Percentiles rank a stretch among this genome's conserved stretches.
These are phyloP conservation scores for Blepharisma undulans DNA, from an alignment of 169 alveolate species.

Conservation along the genomic window DNA sequence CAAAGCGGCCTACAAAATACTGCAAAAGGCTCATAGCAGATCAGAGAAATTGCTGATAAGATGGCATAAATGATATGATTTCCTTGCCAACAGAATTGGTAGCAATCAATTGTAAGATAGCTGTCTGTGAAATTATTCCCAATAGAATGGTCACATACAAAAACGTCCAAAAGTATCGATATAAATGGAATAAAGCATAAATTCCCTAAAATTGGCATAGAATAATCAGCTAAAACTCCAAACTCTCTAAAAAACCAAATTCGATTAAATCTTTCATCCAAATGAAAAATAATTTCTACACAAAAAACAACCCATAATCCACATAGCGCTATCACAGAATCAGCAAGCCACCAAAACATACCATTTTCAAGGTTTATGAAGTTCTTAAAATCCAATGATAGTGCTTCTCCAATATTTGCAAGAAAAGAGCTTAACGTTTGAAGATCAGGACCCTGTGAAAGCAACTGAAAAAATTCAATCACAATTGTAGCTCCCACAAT, in stretches of 20 bases:
- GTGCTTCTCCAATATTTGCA: background rate
- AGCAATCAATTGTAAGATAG: constrained; percentile 2
- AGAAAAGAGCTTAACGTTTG: background rate
- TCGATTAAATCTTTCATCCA: background rate
- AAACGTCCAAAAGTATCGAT: background rate
- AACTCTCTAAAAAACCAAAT: background rate
- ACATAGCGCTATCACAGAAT: background rate
- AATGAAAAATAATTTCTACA: background rate
- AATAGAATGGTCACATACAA: background rate
- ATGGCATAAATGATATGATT: background rate
- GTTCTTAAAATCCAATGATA: background rate
- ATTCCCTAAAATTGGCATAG: constrained; percentile 1
- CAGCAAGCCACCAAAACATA: background rate
- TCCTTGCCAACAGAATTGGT: constrained; percentile 12
- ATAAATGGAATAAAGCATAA: background rate
- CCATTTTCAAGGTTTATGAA: constrained; percentile 1
- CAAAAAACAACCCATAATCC: background rate
- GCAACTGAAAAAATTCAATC: background rate
- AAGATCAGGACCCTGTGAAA: constrained; percentile 18
- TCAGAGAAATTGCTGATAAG: background rate
- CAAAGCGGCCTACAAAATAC: background rate
- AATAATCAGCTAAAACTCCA: background rate
- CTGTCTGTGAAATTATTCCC: background rate
- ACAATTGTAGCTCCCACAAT: background rate
- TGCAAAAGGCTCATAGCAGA: background rate